Percentiles rank a stretch among this genome's conserved stretches.
Conservation (phyloP, 352 stramenopile species). For the Pythium diclinum region DNA sequence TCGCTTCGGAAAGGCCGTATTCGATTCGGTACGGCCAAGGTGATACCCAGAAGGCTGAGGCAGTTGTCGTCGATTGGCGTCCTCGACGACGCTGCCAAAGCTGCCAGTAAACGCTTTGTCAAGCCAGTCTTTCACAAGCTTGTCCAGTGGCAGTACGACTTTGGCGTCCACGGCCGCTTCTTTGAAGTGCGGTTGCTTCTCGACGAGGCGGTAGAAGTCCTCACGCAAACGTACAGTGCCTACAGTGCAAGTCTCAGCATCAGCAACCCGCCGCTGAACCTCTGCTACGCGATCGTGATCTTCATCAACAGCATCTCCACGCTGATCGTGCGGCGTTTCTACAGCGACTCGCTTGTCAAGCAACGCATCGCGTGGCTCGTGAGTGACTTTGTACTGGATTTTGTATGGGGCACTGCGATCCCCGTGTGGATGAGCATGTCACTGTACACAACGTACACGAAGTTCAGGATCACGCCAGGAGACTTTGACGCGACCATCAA, state of each 20-base stretch:
- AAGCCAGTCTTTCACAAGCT: neutral
- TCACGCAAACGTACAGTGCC: neutral
- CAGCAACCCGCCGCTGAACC: conserved; percentile 17
- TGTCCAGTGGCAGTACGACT: neutral
- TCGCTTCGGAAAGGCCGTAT: neutral
- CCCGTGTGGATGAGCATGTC: conserved; percentile 13
- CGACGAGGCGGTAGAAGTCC: neutral
- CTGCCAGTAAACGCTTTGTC: neutral
- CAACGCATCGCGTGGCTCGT: neutral
- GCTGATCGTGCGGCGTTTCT: neutral
- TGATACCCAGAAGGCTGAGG: neutral
- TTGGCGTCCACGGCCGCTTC: neutral
- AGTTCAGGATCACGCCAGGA: neutral
- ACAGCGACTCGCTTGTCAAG: neutral
- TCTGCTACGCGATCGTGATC: neutral
- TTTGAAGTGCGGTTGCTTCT: neutral
- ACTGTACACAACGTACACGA: neutral
- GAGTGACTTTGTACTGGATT: neutral
- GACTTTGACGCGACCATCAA: neutral
- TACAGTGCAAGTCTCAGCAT: conserved; percentile 1
- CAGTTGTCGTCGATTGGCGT: neutral
- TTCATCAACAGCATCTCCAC: neutral
- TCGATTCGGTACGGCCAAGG: neutral
- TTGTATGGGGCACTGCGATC: conserved; percentile 2
- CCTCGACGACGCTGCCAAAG: neutral